Base-by-base conservation (phyloP, 2,329 filamentous ascomycete species). In the Cladosporium sp. region DNA sequence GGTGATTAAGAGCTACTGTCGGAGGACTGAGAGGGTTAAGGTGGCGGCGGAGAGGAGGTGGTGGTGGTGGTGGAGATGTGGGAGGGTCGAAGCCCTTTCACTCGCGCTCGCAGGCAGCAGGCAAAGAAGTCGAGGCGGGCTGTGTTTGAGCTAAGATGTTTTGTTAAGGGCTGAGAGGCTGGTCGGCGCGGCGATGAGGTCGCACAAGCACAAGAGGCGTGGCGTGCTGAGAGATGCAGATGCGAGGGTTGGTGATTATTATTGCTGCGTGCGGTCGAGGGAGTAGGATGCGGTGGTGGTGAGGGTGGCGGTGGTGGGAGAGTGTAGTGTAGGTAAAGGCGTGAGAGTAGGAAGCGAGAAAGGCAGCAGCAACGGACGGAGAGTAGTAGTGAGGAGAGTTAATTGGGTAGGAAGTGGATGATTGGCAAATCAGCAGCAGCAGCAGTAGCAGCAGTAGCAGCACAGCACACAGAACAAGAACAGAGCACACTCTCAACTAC, bases 31-130 rank as follows among this genome's bases (percentile, higher is more conserved):
- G n/a, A n/a, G n/a, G n/a, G n/a, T n/a, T n/a, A n/a, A n/a, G n/a
- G n/a, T n/a, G n/a, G n/a, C n/a, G n/a, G n/a, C 45, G 55, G 15
- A 60, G 36, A 55, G 50, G 17, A 58, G 60, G 43, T 54, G 55
- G 42, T 63, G 61, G 45, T 54, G 58, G 47, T 55, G 50, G 61
- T 58, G 42, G 63, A 44, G 56, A 62, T 65, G 64, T 66, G 54
- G 56, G 22, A 27, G 44, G 44, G 44, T 57, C 59, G 43, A 58
- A 53, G 41, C 51, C 50, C 44, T 51, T 62, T 50, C 45, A 48
- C 42, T 54, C 55, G 43, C 53, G 59, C 37, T 56, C 47, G 17
- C 56, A 59, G 51, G 61, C 61, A 44, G 56, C 55, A 45, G 50
- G 50, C 59, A 62, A 53, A 47, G 29, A 58, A 51, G 32, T 63